Base-by-base conservation (phyloP, 2,329 filamentous ascomycete species). In the Talaromyces amestolkiae region DNA sequence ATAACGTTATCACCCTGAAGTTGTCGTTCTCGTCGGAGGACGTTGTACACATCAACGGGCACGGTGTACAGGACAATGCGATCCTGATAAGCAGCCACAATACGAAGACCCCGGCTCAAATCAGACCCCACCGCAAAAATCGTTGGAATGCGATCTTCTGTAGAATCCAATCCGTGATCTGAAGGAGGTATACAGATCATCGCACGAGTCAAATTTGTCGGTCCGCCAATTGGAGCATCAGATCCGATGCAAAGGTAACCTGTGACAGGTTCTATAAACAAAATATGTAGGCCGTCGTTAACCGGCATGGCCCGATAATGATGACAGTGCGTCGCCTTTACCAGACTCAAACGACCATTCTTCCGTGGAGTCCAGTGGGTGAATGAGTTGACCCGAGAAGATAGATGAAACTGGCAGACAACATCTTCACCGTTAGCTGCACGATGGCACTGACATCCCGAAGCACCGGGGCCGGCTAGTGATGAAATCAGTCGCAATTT, bases 401-500 rank as follows among this genome's bases (percentile, higher is more conserved):
- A 68, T n/a, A 71, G 67, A 61, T 76, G 73, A 41, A 75, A 73
- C 17, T 72, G 73, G 49, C 71, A 75, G 45, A 68, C 66, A 17
- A 70, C 66, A 37, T 68, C 67, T 59, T 72, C 69, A 5, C 69
- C 67, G 24, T 69, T 39, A 9, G 66, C 64, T 1, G 70, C 66
- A 27, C 70, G 68, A 24, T 73, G 69, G 35, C 75, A 77, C 63
- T 71, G 68, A 63, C 72, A 77, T 47, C 72, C 72, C n/a, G 70
- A 70, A 11, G 68, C 64, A 22, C 71, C 74, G 27, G 74, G 72
- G 39, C 80, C 82, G 24, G 83, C 81, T 33, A 86, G 80, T 67
- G 86, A 89, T 27, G 87, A 89, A 59, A 90, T 87, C 3, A 90
- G 77, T 22, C 87, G 81, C 43, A 90, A 74, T 68, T 87, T 88